Conservation (phyloP, 2,329 filamentous ascomycete species). For the Teratosphaeria viscida region DNA sequence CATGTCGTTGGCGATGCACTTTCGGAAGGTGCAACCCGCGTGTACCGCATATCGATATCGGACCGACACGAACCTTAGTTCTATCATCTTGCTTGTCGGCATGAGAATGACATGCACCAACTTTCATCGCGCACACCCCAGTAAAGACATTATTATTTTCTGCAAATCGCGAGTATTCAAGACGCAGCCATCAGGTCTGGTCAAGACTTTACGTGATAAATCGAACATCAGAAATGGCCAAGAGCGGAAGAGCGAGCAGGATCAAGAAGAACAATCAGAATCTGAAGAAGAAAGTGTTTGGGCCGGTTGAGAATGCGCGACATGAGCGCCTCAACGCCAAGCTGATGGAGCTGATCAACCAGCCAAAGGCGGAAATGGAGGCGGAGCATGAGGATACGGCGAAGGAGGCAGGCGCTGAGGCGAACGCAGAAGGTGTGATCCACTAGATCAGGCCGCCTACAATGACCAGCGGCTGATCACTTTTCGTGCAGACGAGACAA, state of each 20-base stretch:
- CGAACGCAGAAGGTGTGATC: conserved; percentile 3
- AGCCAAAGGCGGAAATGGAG: conserved; percentile 51
- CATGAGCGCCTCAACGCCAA: conserved; percentile 77
- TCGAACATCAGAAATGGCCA: conserved; percentile 57
- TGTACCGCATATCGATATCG: not conserved
- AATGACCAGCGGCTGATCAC: not conserved
- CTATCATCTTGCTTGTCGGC: not conserved
- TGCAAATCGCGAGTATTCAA: not conserved
- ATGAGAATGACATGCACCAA: not conserved
- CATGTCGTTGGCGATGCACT: not conserved
- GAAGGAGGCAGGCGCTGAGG: conserved; percentile 9
- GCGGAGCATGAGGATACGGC: conserved; percentile 4
- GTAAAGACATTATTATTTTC: not conserved
- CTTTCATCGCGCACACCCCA: not conserved
- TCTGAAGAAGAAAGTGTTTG: conserved; percentile 73
- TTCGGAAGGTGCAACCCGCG: not conserved
- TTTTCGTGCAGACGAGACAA: conserved; percentile 2
- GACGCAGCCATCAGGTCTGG: conserved; percentile 49
- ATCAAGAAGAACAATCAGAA: conserved; percentile 75
- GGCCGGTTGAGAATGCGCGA: conserved; percentile 67
- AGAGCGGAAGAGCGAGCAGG: conserved; percentile 67
- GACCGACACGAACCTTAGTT: not conserved
- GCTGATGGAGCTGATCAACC: conserved; percentile 66
- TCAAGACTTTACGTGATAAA: conserved; percentile 45
- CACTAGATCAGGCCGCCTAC: not conserved